These are phyloP conservation scores for Phytophthora litchii DNA, from an alignment of 352 stramenopile genomes.

Conservation along the genomic window DNA sequence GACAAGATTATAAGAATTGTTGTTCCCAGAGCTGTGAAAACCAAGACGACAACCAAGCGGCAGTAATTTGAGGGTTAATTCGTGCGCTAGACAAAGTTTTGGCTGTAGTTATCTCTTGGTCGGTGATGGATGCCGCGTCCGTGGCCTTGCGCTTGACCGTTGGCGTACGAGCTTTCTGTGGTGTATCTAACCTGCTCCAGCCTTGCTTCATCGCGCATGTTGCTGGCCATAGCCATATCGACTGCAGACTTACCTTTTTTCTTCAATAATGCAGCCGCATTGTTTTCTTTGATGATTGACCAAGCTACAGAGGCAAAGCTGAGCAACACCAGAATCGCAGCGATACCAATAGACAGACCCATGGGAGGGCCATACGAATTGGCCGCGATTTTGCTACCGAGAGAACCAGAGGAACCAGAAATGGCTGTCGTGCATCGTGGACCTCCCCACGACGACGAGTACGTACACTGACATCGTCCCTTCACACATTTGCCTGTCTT, in stretches of 20 bases:
- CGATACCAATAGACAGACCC: conserved; percentile 32
- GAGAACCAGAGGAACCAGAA: conserved; percentile 11
- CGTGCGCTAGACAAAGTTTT: conserved; percentile 31
- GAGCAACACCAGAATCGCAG: conserved; percentile 34
- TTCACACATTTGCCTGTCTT: conserved; percentile 49
- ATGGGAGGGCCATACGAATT: conserved; percentile 43
- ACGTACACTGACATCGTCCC: conserved; percentile 46
- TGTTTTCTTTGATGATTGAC: conserved; percentile 30
- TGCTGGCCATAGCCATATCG: conserved; percentile 4
- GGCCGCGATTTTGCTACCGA: conserved; percentile 14
- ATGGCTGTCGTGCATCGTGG: conserved; percentile 54
- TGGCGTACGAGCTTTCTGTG: conserved; percentile 14
- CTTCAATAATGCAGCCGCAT: conserved; percentile 4
- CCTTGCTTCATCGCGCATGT: conserved; percentile 9
- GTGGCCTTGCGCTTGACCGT: neutral
- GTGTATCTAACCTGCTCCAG: conserved; percentile 12
- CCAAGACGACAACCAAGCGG: too few species aligned
- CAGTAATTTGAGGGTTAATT: neutral
- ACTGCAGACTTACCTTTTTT: conserved; percentile 12
- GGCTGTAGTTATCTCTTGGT: conserved; percentile 31
- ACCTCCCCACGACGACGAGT: conserved; percentile 42
- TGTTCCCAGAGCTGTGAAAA: too few species aligned
- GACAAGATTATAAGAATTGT: too few species aligned
- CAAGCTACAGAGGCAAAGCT: conserved; percentile 40
- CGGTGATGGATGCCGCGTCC: conserved; percentile 7